phyloP scores from a whole-genome alignment of 2,329 filamentous ascomycete species.

The Pestalotiopsis sp. region DNA sequence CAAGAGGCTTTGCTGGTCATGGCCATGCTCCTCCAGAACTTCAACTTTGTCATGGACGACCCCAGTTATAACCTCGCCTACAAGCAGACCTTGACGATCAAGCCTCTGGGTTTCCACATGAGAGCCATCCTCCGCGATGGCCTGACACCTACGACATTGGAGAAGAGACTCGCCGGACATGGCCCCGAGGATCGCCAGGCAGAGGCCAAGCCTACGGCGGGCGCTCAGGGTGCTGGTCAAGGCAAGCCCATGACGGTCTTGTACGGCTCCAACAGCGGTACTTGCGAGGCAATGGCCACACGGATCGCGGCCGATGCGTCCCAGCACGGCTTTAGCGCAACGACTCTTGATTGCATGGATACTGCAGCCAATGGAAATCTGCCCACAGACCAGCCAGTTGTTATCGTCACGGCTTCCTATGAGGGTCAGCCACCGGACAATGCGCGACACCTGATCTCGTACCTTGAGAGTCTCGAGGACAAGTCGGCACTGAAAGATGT shows the following conservation, averaged over 20 bases:
- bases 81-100: conserved; percentile 62
- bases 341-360: conserved; percentile 50
- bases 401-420: conserved; percentile 59
- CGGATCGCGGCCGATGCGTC: conserved; percentile 50
- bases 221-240: conserved; percentile 17
- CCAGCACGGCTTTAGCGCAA: conserved; percentile 47
- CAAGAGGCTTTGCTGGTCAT: conserved; percentile 69
- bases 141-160: conserved; percentile 32
- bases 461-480: conserved; percentile 48
- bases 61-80: conserved; percentile 54
- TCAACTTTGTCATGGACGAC: conserved; percentile 62
- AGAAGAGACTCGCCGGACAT: conserved; percentile 22
- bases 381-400: conserved; percentile 49
- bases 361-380: conserved; percentile 52
- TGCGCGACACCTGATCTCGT: conserved; percentile 56
- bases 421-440: conserved; percentile 63
- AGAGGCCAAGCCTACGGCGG: conserved; percentile 9
- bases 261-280: conserved; percentile 62
- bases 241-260: conserved; percentile 51
- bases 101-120: conserved; percentile 67
- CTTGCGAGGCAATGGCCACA: conserved; percentile 58
- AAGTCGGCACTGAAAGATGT: conserved; percentile 45
- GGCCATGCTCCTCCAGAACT: conserved; percentile 61
- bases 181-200: conserved; percentile 22
- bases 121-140: conserved; percentile 56